Conservation (phyloP, 495 filamentous ascomycete species). For the Parathielavia hyrcaniae region DNA sequence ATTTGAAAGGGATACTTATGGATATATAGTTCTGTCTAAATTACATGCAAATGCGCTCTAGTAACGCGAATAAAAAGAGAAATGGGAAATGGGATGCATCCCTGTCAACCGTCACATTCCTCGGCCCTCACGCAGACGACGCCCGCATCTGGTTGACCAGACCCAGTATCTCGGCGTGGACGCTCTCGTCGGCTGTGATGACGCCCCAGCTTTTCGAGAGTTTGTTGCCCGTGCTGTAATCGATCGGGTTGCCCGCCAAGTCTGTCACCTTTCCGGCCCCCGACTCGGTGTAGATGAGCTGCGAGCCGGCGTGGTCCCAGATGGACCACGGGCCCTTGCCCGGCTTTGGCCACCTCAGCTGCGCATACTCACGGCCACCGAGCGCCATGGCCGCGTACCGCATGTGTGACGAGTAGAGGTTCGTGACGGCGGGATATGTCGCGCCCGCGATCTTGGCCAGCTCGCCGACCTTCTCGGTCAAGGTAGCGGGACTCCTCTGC, state of each 20-base stretch:
- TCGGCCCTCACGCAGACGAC: too few relatives aligned
- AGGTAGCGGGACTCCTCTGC: constrained; percentile 35
- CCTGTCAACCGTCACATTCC: too few relatives aligned
- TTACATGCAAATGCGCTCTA: too few relatives aligned
- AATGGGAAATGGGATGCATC: too few relatives aligned
- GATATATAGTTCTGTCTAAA: too few relatives aligned
- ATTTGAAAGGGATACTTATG: too few relatives aligned
- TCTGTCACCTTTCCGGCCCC: constrained; percentile 50
- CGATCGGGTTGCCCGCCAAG: constrained; percentile 40
- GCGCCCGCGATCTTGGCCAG: constrained; percentile 41
- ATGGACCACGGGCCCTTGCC: constrained; percentile 31
- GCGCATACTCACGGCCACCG: constrained; percentile 31
- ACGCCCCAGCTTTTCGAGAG: constrained; percentile 26
- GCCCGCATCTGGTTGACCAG: constrained; percentile 16
- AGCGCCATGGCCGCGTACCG: constrained; percentile 53
- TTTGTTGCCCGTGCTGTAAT: constrained; percentile 36
- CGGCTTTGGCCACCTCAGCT: constrained; percentile 24
- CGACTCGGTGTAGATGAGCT: constrained; percentile 53
- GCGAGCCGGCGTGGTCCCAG: constrained; percentile 58
- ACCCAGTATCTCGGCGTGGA: constrained; percentile 22
- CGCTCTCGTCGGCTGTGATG: constrained; percentile 26
- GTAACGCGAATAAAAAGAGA: too few relatives aligned
- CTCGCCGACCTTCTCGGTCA: constrained; percentile 37
- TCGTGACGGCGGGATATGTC: constrained; percentile 41
- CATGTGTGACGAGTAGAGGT: constrained; percentile 55